phyloP scores from a whole-genome alignment of 257 asterid species.

The Striga asiatica region DNA sequence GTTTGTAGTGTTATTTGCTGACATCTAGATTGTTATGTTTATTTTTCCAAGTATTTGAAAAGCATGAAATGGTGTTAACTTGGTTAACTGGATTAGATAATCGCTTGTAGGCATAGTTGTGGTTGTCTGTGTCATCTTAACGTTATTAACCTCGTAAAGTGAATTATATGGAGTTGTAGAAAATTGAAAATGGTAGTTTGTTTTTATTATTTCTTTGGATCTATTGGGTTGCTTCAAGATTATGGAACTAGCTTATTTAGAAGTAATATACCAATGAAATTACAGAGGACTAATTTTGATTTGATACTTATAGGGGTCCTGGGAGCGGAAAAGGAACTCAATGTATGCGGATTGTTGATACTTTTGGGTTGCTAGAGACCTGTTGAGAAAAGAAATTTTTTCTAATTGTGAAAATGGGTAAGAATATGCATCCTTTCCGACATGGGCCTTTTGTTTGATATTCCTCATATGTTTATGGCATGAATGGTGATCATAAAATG shows the following conservation, averaged over 20 bases:
- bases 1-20: slow-evolving; percentile 9
- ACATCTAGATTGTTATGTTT: not conserved
- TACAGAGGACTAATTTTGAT: slow-evolving; percentile 16
- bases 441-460: slow-evolving; percentile 13
- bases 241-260: not conserved
- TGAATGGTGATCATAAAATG: slow-evolving; percentile 10
- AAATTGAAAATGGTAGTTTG: slow-evolving; percentile 1
- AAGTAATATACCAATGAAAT: not conserved
- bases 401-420: slow-evolving; percentile 68
- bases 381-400: slow-evolving; percentile 68
- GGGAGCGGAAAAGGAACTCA: slow-evolving; percentile 99
- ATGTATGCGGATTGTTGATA: slow-evolving; percentile 60
- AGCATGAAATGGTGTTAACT: not conserved
- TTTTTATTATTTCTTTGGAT: not conserved
- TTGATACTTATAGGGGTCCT: slow-evolving; percentile 61
- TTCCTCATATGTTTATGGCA: slow-evolving; percentile 4
- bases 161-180: not conserved
- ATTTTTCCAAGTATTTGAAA: not conserved
- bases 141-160: slow-evolving; percentile 2
- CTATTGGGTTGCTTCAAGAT: not conserved
- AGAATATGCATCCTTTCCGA: slow-evolving; percentile 9
- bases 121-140: slow-evolving; percentile 7
- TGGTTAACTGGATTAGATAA: not conserved
- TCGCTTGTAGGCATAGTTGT: not conserved
- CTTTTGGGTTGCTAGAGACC: slow-evolving; percentile 92